Evolutionary conservation across 352 stramenopile genomes (phyloP), one percentile per base, ranked within the genome.

Genomic region (Phytophthora cryptogea): DNA sequence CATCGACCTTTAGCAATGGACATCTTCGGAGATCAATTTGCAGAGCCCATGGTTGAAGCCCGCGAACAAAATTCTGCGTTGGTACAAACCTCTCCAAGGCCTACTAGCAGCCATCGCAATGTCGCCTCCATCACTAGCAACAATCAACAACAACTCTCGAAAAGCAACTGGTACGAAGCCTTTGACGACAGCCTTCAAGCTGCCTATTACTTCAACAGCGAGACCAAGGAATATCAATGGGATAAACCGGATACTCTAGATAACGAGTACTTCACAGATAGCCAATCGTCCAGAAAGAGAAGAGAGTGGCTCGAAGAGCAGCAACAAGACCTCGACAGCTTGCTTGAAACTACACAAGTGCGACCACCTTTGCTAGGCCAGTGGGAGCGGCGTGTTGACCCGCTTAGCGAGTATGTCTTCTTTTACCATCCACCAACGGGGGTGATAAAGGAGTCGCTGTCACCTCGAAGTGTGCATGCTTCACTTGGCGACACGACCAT

Each of bases 221-320:
- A 71, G 42, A 92, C 80, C 2, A 78, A 86, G 41, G 87, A 94
- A 51, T 90, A 86, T 40, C 78, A 87, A 41, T 95, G 86, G 86
- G 77, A 91, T 28, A 71, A 63, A 32, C 80, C 80, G 2, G 66
- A 79, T 5, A 51, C 43, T 26, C 39, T 77, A 17, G 50, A 56
- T 5, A 61, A 73, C 20, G 58, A 62, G 13, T 76, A 71, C 54
- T 73, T 76, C 41, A 78, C 76, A 1, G 73, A 78, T 27, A 74
- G 61, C 8, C 66, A 78, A 26, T 75, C 78, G 23, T 74, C 78
- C 16, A 68, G 76, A 8, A 69, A 69, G 2, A 67, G 74, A 0
- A 52, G 54, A 0, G 64, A 74, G 41, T 90, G 79, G 81, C 63
- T 89, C 5, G 63, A 80, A 16, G 59, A 88, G 7, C 71, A 86